Base-by-base conservation (phyloP, 495 filamentous ascomycete species). In the Penicillium turbatum region DNA sequence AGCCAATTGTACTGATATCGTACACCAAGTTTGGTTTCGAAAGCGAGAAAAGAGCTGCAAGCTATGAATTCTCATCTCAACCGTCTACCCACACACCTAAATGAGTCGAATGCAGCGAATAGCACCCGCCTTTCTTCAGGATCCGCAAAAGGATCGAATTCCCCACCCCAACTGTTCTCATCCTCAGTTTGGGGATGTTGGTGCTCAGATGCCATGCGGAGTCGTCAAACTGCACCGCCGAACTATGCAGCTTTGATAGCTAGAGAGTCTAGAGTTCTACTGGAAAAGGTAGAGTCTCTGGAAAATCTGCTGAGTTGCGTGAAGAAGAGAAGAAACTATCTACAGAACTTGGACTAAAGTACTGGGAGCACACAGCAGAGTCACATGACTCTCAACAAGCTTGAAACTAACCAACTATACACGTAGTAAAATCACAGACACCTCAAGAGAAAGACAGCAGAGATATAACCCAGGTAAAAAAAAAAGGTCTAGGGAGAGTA, bases 31-130 rank as follows among this genome's bases (percentile, higher is more conserved):
- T 48, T 24, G 16, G 24, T 5, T 12, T 11, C 17, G 10, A 40
- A 5, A 5, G 10, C 8, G 21, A 31, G 5, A 6, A 37, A 27
- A n/a, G 16, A 15, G 41, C 41, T 43, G 27, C n/a, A 5, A 43
- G 7, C 1, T 27, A 21, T 45, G 43, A 10, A 16, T 32, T 48
- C 19, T 19, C n/a, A 39, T 49, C 41, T 16, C 15, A 31, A 36
- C 45, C 32, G 29, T 35, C 16, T 27, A 26, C n/a, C 41, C 45
- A 82, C 89, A 67, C 72, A 95, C 91, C 84, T 80, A 65, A 92
- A 96, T 2, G 90, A 95, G 71, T 95, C 89, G 40, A 95, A 69
- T 0, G 87, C 84, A 29, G 83, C 82, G 65, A 86, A 86, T 3
- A 95, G 76, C 44, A 92, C 87, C 51, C 80, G 73, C 17, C 81